A percentile compares a stretch with the other conserved stretches of the same genome.
phyloP scores from a whole-genome alignment of 176 grass and related monocot genomes.

The Triticum turgidum region DNA sequence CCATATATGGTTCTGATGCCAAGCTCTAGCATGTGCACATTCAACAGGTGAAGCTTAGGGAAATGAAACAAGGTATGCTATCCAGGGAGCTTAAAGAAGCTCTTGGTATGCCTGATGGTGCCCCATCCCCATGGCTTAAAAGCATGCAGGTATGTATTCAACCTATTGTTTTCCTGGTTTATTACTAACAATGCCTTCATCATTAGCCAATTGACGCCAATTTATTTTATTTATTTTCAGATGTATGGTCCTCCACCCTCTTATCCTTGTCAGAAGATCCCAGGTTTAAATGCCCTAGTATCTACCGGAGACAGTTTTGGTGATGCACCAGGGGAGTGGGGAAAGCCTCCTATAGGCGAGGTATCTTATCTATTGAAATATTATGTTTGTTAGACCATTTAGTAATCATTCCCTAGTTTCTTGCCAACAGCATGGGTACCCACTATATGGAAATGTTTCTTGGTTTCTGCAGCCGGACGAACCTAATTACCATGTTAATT shows the following conservation, averaged over 20 bases:
- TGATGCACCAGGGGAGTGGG: not conserved
- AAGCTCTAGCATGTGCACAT: too few species aligned
- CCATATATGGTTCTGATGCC: too few species aligned
- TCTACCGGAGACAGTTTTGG: constrained; percentile 14
- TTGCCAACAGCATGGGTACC: too few species aligned
- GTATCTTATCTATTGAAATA: constrained; percentile 25
- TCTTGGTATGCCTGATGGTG: constrained; percentile 95
- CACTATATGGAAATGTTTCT: too few species aligned
- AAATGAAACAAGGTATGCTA: constrained; percentile 92
- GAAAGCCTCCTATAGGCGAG: constrained; percentile 35
- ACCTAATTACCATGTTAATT: too few species aligned
- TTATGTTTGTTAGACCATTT: too few species aligned
- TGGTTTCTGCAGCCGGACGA: too few species aligned
- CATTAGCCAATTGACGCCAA: not conserved
- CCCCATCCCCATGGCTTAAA: constrained; percentile 50
- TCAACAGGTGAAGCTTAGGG: constrained; percentile 41
- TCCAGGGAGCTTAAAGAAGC: constrained; percentile 92
- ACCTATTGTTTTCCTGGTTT: not conserved
- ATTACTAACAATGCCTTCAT: not conserved
- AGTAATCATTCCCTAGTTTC: too few species aligned
- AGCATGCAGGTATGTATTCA: not conserved
- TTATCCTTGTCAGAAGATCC: not conserved
- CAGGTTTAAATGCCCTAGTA: constrained; percentile 87
- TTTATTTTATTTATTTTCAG: constrained; percentile 31
- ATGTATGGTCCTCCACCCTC: constrained; percentile 25